A percentile compares a stretch with the other conserved stretches of the same genome.
phyloP scores from a whole-genome alignment of 441 rosid species.

The Populus hybrid region DNA sequence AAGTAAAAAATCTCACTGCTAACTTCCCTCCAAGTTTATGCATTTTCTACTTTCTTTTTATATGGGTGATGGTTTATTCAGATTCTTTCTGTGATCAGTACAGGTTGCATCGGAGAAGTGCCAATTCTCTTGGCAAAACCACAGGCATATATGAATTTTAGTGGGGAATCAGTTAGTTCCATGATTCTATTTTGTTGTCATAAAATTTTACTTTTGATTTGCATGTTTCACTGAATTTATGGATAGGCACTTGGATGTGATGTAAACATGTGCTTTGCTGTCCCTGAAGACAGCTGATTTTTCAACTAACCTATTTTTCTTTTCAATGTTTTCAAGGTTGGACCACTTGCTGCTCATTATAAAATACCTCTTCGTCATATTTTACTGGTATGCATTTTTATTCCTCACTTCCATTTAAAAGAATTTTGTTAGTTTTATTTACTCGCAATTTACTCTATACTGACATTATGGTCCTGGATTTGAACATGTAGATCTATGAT shows the following conservation, averaged over 20 bases:
- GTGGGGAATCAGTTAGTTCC: slow-evolving; percentile 83
- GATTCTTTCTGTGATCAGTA: slow-evolving; percentile 41
- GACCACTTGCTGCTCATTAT: slow-evolving; percentile 85
- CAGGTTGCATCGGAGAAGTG: slow-evolving; percentile 90
- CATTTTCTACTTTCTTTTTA: background rate
- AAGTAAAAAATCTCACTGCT: slow-evolving; percentile 14
- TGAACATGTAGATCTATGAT: slow-evolving; percentile 59
- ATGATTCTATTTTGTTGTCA: slow-evolving; percentile 3
- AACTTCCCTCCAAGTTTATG: background rate
- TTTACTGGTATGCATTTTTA: slow-evolving; percentile 51
- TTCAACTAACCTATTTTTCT: slow-evolving; percentile 15
- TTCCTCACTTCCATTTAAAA: slow-evolving; percentile 11
- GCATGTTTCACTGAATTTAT: background rate
- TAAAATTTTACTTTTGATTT: background rate
- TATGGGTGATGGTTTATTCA: slow-evolving; percentile 34
- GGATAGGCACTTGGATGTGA: background rate
- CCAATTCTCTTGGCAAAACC: slow-evolving; percentile 89
- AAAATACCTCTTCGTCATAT: slow-evolving; percentile 91
- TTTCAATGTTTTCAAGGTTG: slow-evolving; percentile 50
- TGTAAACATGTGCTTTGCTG: background rate
- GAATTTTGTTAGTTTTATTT: background rate
- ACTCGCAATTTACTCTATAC: background rate
- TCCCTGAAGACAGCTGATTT: slow-evolving; percentile 3
- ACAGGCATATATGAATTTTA: slow-evolving; percentile 87
- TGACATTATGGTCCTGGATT: slow-evolving; percentile 11